A percentile compares a stretch with the other conserved stretches of the same genome.
Conservation (phyloP, 2,329 filamentous ascomycete species). For the Ilyonectria destructans region DNA sequence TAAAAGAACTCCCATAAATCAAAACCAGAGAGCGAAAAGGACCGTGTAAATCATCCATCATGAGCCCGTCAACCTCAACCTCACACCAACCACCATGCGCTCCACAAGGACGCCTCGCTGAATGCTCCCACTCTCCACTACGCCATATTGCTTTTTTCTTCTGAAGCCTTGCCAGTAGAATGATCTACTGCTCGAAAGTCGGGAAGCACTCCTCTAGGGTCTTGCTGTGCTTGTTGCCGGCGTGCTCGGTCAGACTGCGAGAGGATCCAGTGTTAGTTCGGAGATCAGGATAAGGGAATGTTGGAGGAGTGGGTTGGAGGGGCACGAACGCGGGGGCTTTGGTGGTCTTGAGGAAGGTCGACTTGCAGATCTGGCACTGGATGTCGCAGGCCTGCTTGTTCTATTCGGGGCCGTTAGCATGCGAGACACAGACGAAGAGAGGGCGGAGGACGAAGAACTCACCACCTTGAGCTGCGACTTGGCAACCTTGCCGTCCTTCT, state of each 20-base stretch:
- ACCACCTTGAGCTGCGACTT: constrained; percentile 81
- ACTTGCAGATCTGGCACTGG: constrained; percentile 84
- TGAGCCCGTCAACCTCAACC: constrained; percentile 28
- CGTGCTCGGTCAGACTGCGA: constrained; percentile 77
- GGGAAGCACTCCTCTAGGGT: constrained; percentile 81
- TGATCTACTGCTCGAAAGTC: constrained; percentile 52
- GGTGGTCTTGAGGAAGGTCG: constrained; percentile 85
- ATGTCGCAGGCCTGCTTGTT: constrained; percentile 83
- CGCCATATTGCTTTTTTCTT: constrained; percentile 24
- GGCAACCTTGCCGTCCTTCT: constrained; percentile 71
- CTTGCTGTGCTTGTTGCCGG: constrained; percentile 84
- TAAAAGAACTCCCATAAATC: constrained; percentile 24
- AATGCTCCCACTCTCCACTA: constrained; percentile 26
- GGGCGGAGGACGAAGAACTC: constrained; percentile 53
- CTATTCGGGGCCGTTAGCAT: constrained; percentile 58
- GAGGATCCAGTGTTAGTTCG: constrained; percentile 31
- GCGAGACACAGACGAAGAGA: not conserved
- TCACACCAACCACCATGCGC: constrained; percentile 18
- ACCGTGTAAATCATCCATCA: constrained; percentile 30
- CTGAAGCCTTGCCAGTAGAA: not conserved
- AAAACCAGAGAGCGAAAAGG: constrained; percentile 22
- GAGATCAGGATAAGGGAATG: constrained; percentile 5
- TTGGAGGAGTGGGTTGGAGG: constrained; percentile 14
- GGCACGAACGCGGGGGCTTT: constrained; percentile 77
- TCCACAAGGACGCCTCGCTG: constrained; percentile 28